Conservation (phyloP, 139 green algal genomes). For the Ettlia oleoabundans region DNA sequence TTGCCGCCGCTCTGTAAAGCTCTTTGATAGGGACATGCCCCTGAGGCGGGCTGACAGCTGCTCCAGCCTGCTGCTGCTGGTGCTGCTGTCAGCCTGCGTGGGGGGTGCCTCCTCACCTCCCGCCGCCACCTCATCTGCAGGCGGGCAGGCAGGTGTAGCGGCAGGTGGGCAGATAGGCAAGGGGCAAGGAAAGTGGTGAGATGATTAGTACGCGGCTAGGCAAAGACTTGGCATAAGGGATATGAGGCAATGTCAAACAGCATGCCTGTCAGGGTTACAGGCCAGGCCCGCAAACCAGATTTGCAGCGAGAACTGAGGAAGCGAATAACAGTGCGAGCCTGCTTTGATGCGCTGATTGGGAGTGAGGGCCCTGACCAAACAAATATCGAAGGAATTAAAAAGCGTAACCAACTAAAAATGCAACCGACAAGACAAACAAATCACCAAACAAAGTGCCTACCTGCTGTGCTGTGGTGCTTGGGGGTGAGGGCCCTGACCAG, state of each 20-base stretch:
- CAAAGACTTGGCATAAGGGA: no score
- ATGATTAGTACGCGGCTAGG: no score
- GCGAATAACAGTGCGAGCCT: not conserved
- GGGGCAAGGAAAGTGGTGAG: no score
- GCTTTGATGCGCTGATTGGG: not conserved
- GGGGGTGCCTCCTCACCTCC: not conserved
- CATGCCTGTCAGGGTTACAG: no score
- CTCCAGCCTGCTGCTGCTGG: constrained; percentile 7
- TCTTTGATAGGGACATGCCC: constrained; percentile 12
- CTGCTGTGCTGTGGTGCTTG: not conserved
- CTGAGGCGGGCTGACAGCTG: constrained; percentile 17
- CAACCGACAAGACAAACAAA: no score
- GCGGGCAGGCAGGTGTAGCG: not conserved
- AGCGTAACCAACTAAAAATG: no score
- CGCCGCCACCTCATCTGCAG: not conserved
- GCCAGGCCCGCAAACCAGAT: no score
- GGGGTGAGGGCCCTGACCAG: not conserved
- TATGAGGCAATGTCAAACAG: no score
- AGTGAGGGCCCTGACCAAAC: not conserved
- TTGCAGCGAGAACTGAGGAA: no score
- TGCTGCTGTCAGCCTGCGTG: no score
- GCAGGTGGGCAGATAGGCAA: not conserved
- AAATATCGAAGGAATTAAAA: no score
- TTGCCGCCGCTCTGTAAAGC: constrained; percentile 29
- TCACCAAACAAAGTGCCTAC: not conserved